Evolutionary conservation across 768 basidiomycete species (phyloP).

Genomic region (Suillus lakei): DNA sequence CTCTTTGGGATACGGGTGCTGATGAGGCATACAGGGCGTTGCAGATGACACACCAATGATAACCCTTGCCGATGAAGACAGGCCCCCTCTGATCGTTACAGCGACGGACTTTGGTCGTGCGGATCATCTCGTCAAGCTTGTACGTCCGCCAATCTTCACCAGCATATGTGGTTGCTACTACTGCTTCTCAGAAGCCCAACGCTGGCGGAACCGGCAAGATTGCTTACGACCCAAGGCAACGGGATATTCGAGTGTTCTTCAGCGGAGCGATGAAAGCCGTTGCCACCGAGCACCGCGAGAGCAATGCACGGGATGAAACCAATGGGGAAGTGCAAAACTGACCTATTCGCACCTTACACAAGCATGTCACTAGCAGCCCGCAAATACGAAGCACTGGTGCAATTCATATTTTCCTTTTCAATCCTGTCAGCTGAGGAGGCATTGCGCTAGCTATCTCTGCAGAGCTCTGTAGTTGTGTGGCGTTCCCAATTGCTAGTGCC

Average conservation of each 20-base stretch:
- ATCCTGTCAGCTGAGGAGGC: no score
- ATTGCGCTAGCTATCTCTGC: no score
- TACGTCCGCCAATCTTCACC: constrained; percentile 37
- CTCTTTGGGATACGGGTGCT: not conserved
- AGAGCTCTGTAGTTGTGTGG: no score
- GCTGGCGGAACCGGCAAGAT: constrained; percentile 75
- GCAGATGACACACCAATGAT: constrained; percentile 26
- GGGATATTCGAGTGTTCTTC: constrained; percentile 78
- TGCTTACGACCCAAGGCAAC: constrained; percentile 75
- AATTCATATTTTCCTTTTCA: no score
- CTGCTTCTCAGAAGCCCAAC: constrained; percentile 59
- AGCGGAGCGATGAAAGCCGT: constrained; percentile 37
- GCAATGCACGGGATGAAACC: constrained; percentile 34
- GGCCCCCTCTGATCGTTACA: constrained; percentile 43
- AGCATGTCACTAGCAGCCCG: not conserved
- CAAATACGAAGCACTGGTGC: no score
- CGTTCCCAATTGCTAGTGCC: no score
- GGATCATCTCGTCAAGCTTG: constrained; percentile 61
- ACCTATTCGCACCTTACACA: not conserved
- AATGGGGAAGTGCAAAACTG: constrained; percentile 4
- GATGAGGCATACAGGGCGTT: constrained; percentile 30
- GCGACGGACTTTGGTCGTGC: constrained; percentile 59
- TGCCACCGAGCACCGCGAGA: constrained; percentile 22
- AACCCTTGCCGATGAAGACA: constrained; percentile 26
- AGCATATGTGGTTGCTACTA: not conserved